Evolutionary conservation across 257 asterid genomes (phyloP).

Genomic region (Handroanthus guayacan): DNA sequence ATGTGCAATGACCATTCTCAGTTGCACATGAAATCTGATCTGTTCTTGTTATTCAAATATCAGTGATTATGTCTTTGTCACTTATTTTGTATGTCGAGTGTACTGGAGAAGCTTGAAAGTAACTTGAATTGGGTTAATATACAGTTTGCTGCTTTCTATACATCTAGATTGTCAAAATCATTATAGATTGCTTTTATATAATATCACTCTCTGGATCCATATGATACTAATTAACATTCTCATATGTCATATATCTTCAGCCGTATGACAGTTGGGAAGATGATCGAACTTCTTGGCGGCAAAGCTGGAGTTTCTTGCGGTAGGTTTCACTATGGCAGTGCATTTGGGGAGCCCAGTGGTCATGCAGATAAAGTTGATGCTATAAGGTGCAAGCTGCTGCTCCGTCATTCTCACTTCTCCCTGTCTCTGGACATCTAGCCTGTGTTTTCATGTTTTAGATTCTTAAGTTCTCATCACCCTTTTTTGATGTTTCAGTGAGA

Average conservation of each 20-base stretch:
- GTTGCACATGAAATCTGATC: conserved; percentile 4
- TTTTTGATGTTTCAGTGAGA: conserved; percentile 67
- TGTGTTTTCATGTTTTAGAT: conserved; percentile 28
- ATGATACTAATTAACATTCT: conserved; percentile 34
- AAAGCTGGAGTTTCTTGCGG: conserved; percentile 99
- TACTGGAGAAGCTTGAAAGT: neutral
- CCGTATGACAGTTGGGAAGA: conserved; percentile 99
- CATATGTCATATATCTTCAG: conserved; percentile 51
- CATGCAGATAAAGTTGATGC: conserved; percentile 92
- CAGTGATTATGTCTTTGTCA: neutral
- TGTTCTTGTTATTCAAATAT: neutral
- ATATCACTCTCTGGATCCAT: conserved; percentile 2
- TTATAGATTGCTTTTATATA: conserved; percentile 23
- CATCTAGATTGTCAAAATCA: neutral
- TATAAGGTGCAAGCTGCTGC: conserved; percentile 64
- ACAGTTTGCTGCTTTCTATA: conserved; percentile 5
- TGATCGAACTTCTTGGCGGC: conserved; percentile 97
- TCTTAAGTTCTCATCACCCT: conserved; percentile 31
- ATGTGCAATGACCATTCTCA: neutral
- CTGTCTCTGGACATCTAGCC: conserved; percentile 31
- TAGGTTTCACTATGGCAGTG: conserved; percentile 96
- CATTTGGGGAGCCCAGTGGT: conserved; percentile 98
- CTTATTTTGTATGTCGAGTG: conserved; percentile 14
- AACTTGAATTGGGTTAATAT: neutral
- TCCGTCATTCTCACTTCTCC: neutral